phyloP scores from a whole-genome alignment of 2,329 filamentous ascomycete genomes.

The Penicillium thymicola region DNA sequence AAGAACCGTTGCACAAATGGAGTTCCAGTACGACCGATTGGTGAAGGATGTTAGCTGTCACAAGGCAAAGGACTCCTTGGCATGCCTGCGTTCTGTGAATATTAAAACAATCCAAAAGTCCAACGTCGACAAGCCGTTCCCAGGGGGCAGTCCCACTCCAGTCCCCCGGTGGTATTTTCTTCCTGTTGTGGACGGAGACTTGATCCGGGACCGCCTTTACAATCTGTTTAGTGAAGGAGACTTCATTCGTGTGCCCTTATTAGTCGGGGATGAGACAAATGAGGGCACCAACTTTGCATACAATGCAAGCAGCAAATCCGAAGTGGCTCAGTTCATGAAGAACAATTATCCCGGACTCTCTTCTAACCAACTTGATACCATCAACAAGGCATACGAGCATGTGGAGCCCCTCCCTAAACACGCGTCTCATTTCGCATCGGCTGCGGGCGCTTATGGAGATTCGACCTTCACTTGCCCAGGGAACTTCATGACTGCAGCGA shows the following conservation, averaged over 20 bases:
- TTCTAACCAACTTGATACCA: constrained; percentile 44
- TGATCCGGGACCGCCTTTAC: constrained; percentile 53
- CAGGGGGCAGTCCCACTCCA: constrained; percentile 32
- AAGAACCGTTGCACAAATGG: constrained; percentile 44
- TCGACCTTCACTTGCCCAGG: constrained; percentile 50
- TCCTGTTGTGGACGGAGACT: constrained; percentile 54
- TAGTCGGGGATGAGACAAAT: constrained; percentile 49
- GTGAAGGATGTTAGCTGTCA: constrained; percentile 44
- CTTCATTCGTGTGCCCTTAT: constrained; percentile 54
- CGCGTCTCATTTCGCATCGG: constrained; percentile 39
- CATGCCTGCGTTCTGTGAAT: constrained; percentile 46
- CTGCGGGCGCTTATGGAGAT: constrained; percentile 43
- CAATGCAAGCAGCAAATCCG: constrained; percentile 44
- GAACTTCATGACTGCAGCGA: constrained; percentile 39
- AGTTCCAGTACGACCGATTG: constrained; percentile 50
- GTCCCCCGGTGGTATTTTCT: constrained; percentile 53
- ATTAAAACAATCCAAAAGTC: constrained; percentile 40
- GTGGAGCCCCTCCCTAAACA: constrained; percentile 29
- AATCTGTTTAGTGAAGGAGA: constrained; percentile 47
- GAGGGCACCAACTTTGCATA: constrained; percentile 47
- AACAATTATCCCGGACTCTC: constrained; percentile 57
- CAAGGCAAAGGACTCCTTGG: constrained; percentile 35
- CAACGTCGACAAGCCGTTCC: constrained; percentile 44
- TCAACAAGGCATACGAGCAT: constrained; percentile 54
- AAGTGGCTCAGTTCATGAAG: constrained; percentile 54